Evolutionary conservation across 2,329 filamentous ascomycete species (phyloP), one percentile per base, ranked within the genome.

Genomic region (Boeremia lycopersici): DNA sequence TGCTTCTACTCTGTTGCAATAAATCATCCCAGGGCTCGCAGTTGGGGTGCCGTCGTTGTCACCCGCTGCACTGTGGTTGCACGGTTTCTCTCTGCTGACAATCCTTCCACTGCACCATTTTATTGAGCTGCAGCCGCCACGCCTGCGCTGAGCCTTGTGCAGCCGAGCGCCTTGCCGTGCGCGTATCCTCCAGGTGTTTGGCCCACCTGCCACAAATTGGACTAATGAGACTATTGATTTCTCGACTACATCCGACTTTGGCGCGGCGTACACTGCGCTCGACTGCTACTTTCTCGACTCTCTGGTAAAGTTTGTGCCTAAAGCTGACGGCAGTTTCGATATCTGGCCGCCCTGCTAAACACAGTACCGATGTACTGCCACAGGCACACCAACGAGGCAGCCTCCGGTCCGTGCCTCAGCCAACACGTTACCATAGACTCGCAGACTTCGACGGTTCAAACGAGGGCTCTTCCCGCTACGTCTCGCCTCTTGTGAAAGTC

Each of bases 71-170:
- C 52, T 35, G 40, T 34, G 25, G 41, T 50, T 26, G 41, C 47
- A 44, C 47, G 26, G 29, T 36, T 23, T 36, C 19, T 34, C 28
- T 39, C 39, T 56, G 47, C 53, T 48, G 47, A 44, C 53, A 50
- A 25, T 23, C 44, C 30, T 25, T 23, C n/a, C 47, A 48, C 48
- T 29, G 42, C 42, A 44, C 29, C 53, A 33, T 15, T 56, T 36
- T 42, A 56, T 50, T 29, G 42, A 47, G 15, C 46, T 56, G 53
- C 53, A 56, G 53, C 53, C 48, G 51, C 47, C 48, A 56, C 47
- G 33, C 39, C 29, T 47, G 35, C 38, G 31, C 33, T 25, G 36
- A 43, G 46, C 39, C 7, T 34, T 46, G 52, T 31, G 35, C 30
- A 36, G 47, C 53, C 47, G 35, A 50, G 25, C 26, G 25, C 38